Base-by-base conservation (phyloP, 768 basidiomycete species). In the Paxillus rubicundulus region DNA sequence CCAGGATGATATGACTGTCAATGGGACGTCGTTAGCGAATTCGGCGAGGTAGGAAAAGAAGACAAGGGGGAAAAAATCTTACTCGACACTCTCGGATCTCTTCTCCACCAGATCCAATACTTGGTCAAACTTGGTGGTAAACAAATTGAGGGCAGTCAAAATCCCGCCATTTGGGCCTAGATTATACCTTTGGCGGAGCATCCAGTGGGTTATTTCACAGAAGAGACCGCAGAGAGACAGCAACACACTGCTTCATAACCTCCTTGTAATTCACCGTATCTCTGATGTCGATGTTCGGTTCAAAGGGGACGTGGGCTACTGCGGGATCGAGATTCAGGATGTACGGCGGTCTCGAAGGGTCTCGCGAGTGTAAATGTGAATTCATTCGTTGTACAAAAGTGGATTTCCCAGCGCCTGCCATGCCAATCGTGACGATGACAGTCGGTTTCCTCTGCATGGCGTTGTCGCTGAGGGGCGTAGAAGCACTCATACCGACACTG, bases 81-180 rank as follows among this genome's bases (percentile, higher is more conserved):
- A 97, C 93, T 97, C 92, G 52, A 98, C 89, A 9, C 73, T 79
- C 34, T 92, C 87, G 1, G 92, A 85, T 20, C 96, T 74, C 68
- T 96, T 97, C 72, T 98, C 97, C 17, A 99, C 85, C 55, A 95
- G 75, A 14, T 81, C 80, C 39, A 99, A 74, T 9, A 99, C 97
- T 70, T 99, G 96, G 66, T 99, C 97, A 60, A 99, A 95, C 70
- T 98, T 99, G 10, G 97, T 99, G 34, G 97, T 97, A 70, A 99
- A 99, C 53, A 99, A 70, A 68, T 99, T 99, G 64, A 99, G 79
- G 1, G 96, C 91, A 20, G 97, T 99, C 68, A 99, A 70, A 60
- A 99, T 99, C 21, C 94, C 97, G 27, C 97, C 97, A 68, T 98
- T 99, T 1, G 97, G 97, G 4, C 97, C 97, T 51, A 99, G 77